Percentiles rank a stretch among this genome's conserved stretches.
phyloP scores from a whole-genome alignment of 2,329 filamentous ascomycete genomes.

The Monosporascus sp. region DNA sequence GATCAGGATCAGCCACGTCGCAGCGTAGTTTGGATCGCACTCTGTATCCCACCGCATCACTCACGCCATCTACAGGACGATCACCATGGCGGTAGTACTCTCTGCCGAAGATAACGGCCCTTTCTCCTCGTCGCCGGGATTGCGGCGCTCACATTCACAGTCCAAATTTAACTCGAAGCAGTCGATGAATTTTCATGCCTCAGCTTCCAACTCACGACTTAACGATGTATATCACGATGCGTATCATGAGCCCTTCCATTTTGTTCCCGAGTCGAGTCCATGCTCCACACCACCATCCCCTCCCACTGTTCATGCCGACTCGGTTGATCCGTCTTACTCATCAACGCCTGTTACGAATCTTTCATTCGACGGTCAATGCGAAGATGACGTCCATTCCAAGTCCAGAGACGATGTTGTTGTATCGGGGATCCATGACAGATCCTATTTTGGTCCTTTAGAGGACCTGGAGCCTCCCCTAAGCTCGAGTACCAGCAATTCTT shows the following conservation, averaged over 20 bases:
- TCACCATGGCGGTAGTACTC: slow-evolving; percentile 51
- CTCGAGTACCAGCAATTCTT: slow-evolving; percentile 45
- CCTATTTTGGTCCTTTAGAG: slow-evolving; percentile 42
- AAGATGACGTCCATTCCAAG: slow-evolving; percentile 39
- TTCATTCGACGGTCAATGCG: slow-evolving; percentile 55
- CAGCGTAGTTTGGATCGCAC: neutral
- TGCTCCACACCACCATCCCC: slow-evolving; percentile 57
- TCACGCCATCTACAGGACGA: neutral
- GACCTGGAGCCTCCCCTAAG: slow-evolving; percentile 48
- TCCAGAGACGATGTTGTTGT: slow-evolving; percentile 44
- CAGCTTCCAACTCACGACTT: slow-evolving; percentile 42
- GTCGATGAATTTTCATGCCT: slow-evolving; percentile 36
- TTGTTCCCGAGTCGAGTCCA: slow-evolving; percentile 39
- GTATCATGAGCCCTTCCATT: slow-evolving; percentile 28
- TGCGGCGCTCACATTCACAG: slow-evolving; percentile 59
- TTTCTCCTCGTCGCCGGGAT: slow-evolving; percentile 44
- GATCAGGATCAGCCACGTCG: slow-evolving; percentile 11
- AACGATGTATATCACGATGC: slow-evolving; percentile 41
- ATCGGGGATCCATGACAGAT: slow-evolving; percentile 41
- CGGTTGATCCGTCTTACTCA: slow-evolving; percentile 51
- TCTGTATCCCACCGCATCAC: neutral
- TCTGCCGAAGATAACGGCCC: slow-evolving; percentile 53
- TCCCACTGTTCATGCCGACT: slow-evolving; percentile 45
- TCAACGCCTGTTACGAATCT: slow-evolving; percentile 62
- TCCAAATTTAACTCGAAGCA: slow-evolving; percentile 47